Base-by-base conservation (phyloP, 352 stramenopile species). In the Phytophthora pinifolia region DNA sequence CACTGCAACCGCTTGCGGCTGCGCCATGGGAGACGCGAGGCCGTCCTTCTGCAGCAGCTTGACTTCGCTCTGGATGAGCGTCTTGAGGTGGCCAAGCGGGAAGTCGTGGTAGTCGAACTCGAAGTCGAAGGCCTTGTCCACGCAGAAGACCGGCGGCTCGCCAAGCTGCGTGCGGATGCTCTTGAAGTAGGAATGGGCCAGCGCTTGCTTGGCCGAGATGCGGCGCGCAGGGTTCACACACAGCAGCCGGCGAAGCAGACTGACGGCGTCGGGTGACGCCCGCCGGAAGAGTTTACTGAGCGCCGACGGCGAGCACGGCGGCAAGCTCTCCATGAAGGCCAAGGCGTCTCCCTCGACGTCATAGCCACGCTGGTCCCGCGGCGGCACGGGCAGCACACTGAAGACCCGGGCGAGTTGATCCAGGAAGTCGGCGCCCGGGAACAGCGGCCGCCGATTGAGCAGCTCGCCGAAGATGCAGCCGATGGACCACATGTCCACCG, bases 381-480 rank as follows among this genome's bases (percentile, higher is more conserved):
- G 45, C 10, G 83, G 83, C 9, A 94, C 76, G 1, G 79, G 76
- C 25, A 94, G 20, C 25, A 94, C 70, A 29, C 65, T 78, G 49
- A 92, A 94, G 20, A 94, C 76, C 0, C 78, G 64, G 2, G 83
- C 86, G 51, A 92, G 73, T 43, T 93, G 83, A 55, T 92, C 83
- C 56, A 93, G 76, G 41, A 93, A 93, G 37, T 93, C 81, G 7
- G 72, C 71, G 14, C 83, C 83, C 4, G 83, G 79, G 45, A 92
- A 92, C 36, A 93, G 66, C 27, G 83, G 83, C 20, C 82, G 72
- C 17, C 84, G 78, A 44, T 88, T 86, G 1, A 96, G 70, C 44
- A 96, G 64, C 59, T 96, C 96, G 3, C 94, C 96, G 35, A 99
- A 90, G 59, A 99, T 99, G 64, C 84, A 94, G 18, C 84, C 84